Evolutionary conservation across 768 basidiomycete genomes (phyloP).

Genomic region (Panaeolus papilionaceus): DNA sequence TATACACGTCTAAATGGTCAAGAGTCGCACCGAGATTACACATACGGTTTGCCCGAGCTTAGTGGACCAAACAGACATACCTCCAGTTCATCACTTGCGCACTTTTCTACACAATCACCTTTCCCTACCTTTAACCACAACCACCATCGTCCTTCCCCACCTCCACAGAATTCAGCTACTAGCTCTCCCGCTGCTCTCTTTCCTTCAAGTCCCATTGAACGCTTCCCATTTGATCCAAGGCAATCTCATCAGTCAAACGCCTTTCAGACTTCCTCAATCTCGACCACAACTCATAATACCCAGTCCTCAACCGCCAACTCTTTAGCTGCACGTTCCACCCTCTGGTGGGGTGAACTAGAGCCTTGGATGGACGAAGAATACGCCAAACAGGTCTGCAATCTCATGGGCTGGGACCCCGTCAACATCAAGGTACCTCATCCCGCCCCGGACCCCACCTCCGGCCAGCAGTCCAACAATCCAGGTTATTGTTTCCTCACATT

Average conservation of each 20-base stretch:
- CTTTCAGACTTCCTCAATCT: conserved; percentile 16
- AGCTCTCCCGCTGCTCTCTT: conserved; percentile 33
- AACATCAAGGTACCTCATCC: conserved; percentile 75
- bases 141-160: conserved; percentile 42
- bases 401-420: conserved; percentile 89
- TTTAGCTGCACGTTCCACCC: conserved; percentile 58
- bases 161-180: conserved; percentile 30
- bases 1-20: conserved; percentile 20
- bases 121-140: conserved; percentile 55
- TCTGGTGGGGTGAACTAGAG: conserved; percentile 90
- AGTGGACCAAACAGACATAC: conserved; percentile 55
- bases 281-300: conserved; percentile 20
- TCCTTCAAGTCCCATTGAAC: conserved; percentile 31
- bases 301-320: conserved; percentile 31
- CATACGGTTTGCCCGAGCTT: conserved; percentile 23
- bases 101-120: conserved; percentile 35
- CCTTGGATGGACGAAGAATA: conserved; percentile 99
- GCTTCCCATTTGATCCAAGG: conserved; percentile 4
- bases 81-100: conserved; percentile 33
- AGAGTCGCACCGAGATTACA: conserved; percentile 22
- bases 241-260: conserved; percentile 16
- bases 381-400: conserved; percentile 82
- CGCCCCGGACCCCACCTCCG: conserved; percentile 58
- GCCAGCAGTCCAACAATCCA: conserved; percentile 80
- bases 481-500: conserved; percentile 92